Evolutionary conservation across 2,329 filamentous ascomycete species (phyloP).

Genomic region (Colletotrichum aenigma): DNA sequence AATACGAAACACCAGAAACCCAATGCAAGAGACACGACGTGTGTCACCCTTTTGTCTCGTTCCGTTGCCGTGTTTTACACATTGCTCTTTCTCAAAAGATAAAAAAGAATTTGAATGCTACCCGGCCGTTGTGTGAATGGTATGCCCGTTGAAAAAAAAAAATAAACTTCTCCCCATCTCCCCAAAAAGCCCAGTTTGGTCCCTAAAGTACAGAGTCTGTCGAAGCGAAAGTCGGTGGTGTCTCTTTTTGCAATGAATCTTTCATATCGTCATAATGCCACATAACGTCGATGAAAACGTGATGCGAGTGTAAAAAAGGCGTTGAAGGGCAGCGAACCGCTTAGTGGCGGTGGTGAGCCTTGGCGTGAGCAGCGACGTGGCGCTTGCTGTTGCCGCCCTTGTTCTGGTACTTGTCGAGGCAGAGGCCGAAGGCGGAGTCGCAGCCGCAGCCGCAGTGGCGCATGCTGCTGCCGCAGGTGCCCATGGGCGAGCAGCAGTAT

Average conservation of each 20-base stretch:
- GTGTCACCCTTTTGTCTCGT: background rate
- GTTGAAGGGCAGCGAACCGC: background rate
- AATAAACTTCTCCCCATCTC: background rate
- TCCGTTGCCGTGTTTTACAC: background rate
- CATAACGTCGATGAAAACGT: background rate
- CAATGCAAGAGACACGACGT: background rate
- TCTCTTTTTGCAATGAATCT: background rate
- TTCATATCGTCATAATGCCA: slow-evolving; percentile 1
- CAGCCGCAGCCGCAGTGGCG: slow-evolving; percentile 41
- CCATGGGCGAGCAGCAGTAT: slow-evolving; percentile 45
- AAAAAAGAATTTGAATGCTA: background rate
- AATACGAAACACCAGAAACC: background rate
- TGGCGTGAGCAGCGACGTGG: background rate
- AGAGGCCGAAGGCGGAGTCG: slow-evolving; percentile 38
- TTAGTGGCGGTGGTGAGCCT: background rate
- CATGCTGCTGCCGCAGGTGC: slow-evolving; percentile 41
- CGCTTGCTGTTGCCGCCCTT: background rate
- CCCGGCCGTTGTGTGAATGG: background rate
- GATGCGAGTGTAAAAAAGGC: background rate
- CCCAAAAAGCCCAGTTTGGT: background rate
- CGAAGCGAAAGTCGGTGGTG: background rate
- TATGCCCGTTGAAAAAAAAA: background rate
- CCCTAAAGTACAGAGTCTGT: background rate
- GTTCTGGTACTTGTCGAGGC: slow-evolving; percentile 24
- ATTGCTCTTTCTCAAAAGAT: background rate